Evolutionary conservation across 768 basidiomycete species (phyloP).

Genomic region (Vishniacozyma victoriae): DNA sequence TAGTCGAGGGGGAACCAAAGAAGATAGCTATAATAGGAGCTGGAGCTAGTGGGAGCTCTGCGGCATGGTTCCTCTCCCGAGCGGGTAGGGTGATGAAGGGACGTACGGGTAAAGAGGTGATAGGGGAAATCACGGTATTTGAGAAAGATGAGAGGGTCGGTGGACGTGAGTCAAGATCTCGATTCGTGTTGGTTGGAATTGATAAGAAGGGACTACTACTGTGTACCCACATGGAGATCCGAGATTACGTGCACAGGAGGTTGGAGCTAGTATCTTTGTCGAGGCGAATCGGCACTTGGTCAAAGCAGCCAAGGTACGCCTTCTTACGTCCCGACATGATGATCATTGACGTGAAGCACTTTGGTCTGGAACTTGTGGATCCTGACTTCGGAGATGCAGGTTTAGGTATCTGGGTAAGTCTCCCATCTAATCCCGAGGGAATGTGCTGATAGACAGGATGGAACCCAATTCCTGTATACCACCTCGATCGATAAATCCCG

Average conservation of each 20-base stretch:
- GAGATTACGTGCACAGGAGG: constrained; percentile 61
- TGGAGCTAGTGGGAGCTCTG: constrained; percentile 77
- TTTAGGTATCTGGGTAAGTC: constrained; percentile 34
- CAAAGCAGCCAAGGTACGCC: constrained; percentile 63
- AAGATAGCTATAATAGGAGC: constrained; percentile 84
- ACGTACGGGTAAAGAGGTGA: constrained; percentile 49
- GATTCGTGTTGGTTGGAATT: constrained; percentile 2
- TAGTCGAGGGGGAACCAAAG: too few relatives aligned
- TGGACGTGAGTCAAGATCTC: constrained; percentile 56
- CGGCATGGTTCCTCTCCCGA: constrained; percentile 63
- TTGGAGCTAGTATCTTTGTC: constrained; percentile 86
- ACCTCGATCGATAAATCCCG: constrained; percentile 17
- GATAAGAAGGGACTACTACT: constrained; percentile 61
- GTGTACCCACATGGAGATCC: constrained; percentile 67
- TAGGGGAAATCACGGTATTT: constrained; percentile 76
- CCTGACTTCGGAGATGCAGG: constrained; percentile 29
- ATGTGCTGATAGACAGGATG: constrained; percentile 60
- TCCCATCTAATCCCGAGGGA: background rate
- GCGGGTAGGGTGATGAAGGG: constrained; percentile 70
- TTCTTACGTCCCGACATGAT: background rate
- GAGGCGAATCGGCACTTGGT: constrained; percentile 59
- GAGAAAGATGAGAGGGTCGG: constrained; percentile 72
- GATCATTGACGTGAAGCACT: background rate
- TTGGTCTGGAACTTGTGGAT: constrained; percentile 1
- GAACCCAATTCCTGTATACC: constrained; percentile 56